A percentile compares a stretch with the other conserved stretches of the same genome.
phyloP scores from a whole-genome alignment of 352 stramenopile genomes.

The Hyaloperonospora arabidopsidis region DNA sequence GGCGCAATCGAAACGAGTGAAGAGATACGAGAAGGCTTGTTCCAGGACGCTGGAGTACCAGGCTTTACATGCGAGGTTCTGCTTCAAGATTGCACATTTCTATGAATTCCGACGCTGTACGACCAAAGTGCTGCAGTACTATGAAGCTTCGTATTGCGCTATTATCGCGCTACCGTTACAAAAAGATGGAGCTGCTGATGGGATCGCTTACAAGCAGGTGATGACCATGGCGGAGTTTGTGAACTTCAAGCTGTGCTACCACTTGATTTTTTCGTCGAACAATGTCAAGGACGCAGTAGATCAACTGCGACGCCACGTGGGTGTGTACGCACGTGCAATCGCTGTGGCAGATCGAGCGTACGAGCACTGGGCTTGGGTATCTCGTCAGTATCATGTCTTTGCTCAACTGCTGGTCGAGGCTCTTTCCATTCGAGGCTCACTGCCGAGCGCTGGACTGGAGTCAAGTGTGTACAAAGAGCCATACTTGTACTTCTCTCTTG shows the following conservation, averaged over 20 bases:
- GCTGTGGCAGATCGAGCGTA: constrained; percentile 52
- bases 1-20: constrained; percentile 80
- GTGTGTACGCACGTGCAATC: constrained; percentile 47
- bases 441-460: constrained; percentile 51
- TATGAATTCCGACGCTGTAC: constrained; percentile 84
- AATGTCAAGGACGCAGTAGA: constrained; percentile 82
- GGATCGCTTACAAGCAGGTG: constrained; percentile 49
- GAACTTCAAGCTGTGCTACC: constrained; percentile 85
- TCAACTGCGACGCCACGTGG: constrained; percentile 78
- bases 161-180: constrained; percentile 49
- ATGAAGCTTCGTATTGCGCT: constrained; percentile 70
- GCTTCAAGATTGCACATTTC: constrained; percentile 86
- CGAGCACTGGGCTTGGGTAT: constrained; percentile 82
- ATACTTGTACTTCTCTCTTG: constrained; percentile 81
- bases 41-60: constrained; percentile 49
- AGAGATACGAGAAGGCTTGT: constrained; percentile 77
- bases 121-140: constrained; percentile 81
- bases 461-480: constrained; percentile 81
- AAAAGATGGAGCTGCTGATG: constrained; percentile 35
- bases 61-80: constrained; percentile 59
- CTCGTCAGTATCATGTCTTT: constrained; percentile 83
- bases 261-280: constrained; percentile 79
- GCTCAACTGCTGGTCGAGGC: constrained; percentile 73
- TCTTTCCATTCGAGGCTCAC: constrained; percentile 52
- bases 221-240: constrained; percentile 83